Evolutionary conservation across 2,329 filamentous ascomycete genomes (phyloP).

Genomic region (Trichoderma sp.): DNA sequence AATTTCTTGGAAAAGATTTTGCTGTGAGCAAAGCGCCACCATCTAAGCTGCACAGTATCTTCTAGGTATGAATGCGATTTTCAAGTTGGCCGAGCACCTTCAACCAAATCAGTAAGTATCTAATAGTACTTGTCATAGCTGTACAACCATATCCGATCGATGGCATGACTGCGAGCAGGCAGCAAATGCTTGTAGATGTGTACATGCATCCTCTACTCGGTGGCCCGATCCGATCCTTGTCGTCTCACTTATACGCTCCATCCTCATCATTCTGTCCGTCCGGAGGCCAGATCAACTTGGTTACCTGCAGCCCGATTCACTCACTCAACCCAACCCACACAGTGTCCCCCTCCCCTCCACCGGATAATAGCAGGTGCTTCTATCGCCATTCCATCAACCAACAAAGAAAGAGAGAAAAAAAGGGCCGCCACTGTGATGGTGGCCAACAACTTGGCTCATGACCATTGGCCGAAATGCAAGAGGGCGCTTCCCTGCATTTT

Average conservation of each 20-base stretch:
- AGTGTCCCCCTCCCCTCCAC: neutral
- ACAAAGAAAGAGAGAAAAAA: neutral
- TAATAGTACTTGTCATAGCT: too few species aligned
- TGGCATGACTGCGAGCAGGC: neutral
- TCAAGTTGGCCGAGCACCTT: neutral
- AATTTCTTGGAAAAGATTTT: neutral
- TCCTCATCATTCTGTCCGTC: neutral
- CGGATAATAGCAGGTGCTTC: neutral
- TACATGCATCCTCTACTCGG: neutral
- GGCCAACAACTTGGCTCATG: neutral
- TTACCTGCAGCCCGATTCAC: neutral
- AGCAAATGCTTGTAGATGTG: neutral
- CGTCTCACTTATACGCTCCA: neutral
- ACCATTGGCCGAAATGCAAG: neutral
- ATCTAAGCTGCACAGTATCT: neutral
- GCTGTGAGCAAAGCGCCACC: neutral
- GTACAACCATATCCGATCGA: neutral
- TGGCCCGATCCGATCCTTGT: neutral
- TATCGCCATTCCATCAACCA: neutral
- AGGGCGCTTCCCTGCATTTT: conserved; percentile 3
- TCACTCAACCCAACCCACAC: neutral
- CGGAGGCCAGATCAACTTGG: neutral
- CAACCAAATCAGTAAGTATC: too few species aligned
- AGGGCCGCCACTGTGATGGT: neutral
- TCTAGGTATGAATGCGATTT: too few species aligned